phyloP scores from a whole-genome alignment of 148 eudicot genomes.

The Diospyros kaki region DNA sequence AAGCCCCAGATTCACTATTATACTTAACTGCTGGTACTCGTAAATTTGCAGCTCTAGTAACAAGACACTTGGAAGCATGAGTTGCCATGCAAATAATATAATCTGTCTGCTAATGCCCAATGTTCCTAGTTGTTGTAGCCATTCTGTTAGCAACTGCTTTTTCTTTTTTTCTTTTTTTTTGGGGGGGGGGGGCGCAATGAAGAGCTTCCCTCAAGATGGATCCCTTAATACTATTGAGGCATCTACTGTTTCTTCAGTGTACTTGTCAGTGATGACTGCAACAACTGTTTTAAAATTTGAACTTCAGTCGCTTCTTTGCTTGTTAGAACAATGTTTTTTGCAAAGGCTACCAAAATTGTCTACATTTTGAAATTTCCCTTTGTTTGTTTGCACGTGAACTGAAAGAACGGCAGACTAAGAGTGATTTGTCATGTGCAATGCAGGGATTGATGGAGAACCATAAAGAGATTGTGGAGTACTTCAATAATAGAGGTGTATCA shows the following conservation, averaged over 20 bases:
- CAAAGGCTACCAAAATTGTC: neutral
- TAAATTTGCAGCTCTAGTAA: neutral
- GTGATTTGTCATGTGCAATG: slow-evolving; percentile 9
- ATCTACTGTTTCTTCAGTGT: neutral
- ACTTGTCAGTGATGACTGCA: neutral
- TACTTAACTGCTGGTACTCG: neutral
- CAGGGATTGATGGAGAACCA: slow-evolving; percentile 83
- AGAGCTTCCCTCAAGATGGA: slow-evolving; percentile 2
- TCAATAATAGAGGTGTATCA: slow-evolving; percentile 64
- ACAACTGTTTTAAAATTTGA: slow-evolving; percentile 5
- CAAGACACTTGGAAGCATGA: neutral
- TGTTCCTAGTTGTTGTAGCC: neutral
- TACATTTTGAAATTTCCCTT: neutral
- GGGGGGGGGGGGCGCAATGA: too few relatives aligned
- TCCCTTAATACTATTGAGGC: neutral
- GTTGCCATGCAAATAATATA: neutral
- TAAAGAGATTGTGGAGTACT: slow-evolving; percentile 61
- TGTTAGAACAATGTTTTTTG: neutral
- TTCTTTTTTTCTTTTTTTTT: too few relatives aligned
- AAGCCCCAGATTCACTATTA: neutral
- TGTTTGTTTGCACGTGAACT: neutral
- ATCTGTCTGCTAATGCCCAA: neutral
- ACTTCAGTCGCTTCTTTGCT: neutral
- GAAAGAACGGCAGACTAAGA: neutral
- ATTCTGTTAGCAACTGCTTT: neutral